A percentile compares a stretch with the other conserved stretches of the same genome.
Conservation (phyloP, 2,329 filamentous ascomycete species). For the Aspergillus texensis region DNA sequence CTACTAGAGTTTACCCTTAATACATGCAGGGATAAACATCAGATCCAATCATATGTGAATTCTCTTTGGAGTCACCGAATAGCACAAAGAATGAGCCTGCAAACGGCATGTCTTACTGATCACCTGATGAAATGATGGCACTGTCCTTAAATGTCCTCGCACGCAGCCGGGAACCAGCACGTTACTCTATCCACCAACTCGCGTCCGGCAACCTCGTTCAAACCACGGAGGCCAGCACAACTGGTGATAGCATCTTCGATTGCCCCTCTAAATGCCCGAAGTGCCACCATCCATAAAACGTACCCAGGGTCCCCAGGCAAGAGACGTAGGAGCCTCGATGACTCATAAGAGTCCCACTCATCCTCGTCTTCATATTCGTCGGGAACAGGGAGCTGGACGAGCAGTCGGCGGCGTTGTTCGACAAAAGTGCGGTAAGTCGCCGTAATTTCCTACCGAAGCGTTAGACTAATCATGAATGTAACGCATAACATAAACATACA, state of each 20-base stretch:
- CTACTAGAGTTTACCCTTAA: not conserved
- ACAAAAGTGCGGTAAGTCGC: not conserved
- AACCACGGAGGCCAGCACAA: not conserved
- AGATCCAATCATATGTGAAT: not conserved
- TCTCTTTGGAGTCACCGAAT: not conserved
- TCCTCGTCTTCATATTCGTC: accelerated
- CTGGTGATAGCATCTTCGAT: not conserved
- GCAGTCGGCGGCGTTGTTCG: not conserved
- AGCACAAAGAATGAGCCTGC: not conserved
- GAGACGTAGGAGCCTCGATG: not conserved
- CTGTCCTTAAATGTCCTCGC: not conserved
- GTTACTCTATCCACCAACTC: not conserved
- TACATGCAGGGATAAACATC: not conserved
- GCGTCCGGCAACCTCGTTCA: no score
- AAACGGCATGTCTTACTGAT: not conserved
- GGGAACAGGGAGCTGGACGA: not conserved
- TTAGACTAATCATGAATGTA: not conserved
- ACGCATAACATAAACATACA: accelerated
- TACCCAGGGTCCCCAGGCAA: not conserved
- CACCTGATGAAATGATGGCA: not conserved
- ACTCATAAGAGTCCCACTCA: not conserved
- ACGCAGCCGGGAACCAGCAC: no score
- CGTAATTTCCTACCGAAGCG: not conserved
- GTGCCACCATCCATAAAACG: not conserved
- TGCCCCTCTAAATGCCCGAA: not conserved